Conservation (phyloP, 2,329 filamentous ascomycete species). For the Curvularia verruculosa region DNA sequence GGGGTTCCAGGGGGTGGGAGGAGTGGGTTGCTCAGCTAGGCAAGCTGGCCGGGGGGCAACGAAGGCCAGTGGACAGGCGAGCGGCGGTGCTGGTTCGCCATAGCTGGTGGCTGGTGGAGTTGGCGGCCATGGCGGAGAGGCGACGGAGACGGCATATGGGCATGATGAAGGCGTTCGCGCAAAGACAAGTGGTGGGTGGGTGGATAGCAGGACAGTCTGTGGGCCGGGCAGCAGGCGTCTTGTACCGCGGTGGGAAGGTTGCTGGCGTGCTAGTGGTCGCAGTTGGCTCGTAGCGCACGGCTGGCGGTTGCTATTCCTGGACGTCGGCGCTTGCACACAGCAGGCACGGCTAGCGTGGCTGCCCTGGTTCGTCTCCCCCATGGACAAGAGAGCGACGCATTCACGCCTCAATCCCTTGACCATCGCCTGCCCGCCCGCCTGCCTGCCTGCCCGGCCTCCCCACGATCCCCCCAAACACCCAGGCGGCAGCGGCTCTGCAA, state of each 20-base stretch:
- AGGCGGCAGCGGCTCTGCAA: constrained; percentile 34
- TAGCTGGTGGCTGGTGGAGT: background rate
- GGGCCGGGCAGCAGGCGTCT: background rate
- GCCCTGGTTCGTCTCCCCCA: constrained; percentile 27
- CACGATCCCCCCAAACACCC: constrained; percentile 25
- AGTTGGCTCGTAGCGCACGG: constrained; percentile 20
- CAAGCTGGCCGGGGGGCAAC: constrained; percentile 13
- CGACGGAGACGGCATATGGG: background rate
- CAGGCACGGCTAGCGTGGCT: constrained; percentile 13
- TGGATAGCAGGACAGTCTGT: constrained; percentile 4
- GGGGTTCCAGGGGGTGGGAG: constrained; percentile 23
- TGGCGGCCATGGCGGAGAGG: no score
- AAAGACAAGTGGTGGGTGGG: background rate
- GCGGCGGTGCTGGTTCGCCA: background rate
- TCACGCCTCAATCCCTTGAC: constrained; percentile 23
- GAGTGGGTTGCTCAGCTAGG: constrained; percentile 9
- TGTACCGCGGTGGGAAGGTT: background rate
- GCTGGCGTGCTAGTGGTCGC: constrained; percentile 24
- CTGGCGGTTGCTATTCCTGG: constrained; percentile 20
- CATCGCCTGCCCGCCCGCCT: constrained; percentile 12
- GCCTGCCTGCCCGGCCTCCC: constrained; percentile 17
- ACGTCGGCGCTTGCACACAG: constrained; percentile 20
- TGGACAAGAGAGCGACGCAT: constrained; percentile 34
- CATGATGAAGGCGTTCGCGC: background rate
- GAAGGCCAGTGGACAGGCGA: constrained; percentile 7